These are phyloP conservation scores for Mortierella claussenii DNA, from an alignment of 192 early-diverging fungal species.

Conservation along the genomic window DNA sequence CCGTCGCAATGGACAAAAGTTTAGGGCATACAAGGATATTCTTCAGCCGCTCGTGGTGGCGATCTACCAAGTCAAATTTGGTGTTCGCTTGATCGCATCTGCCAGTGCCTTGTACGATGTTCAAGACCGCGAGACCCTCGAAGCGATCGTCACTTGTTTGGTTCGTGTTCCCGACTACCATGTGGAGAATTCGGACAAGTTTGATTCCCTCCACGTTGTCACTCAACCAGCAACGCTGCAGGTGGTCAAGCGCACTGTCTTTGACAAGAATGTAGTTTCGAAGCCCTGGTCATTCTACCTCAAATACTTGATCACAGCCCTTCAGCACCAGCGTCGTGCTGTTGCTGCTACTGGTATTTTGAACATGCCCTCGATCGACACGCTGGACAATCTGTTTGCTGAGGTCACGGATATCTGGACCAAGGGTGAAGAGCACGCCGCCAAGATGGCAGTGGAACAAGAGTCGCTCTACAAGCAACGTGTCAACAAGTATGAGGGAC, in stretches of 20 bases:
- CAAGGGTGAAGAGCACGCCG: constrained; percentile 68
- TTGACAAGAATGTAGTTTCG: constrained; percentile 48
- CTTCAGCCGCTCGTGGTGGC: constrained; percentile 74
- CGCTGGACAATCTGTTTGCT: constrained; percentile 63
- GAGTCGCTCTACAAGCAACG: constrained; percentile 66
- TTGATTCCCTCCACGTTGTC: constrained; percentile 57
- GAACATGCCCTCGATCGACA: constrained; percentile 48
- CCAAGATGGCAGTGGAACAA: constrained; percentile 59
- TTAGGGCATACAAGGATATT: constrained; percentile 80
- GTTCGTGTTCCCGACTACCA: constrained; percentile 53
- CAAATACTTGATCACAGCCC: constrained; percentile 57
- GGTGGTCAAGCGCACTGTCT: constrained; percentile 57
- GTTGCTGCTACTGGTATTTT: constrained; percentile 56
- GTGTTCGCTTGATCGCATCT: constrained; percentile 67
- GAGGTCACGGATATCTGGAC: constrained; percentile 71
- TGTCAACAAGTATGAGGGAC: constrained; percentile 59
- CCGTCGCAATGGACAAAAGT: constrained; percentile 70
- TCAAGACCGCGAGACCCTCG: constrained; percentile 31
- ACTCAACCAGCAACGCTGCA: constrained; percentile 50
- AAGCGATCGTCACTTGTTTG: constrained; percentile 51
- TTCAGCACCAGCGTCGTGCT: constrained; percentile 56
- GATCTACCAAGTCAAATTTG: constrained; percentile 81
- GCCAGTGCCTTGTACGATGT: constrained; percentile 15
- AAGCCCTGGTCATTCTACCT: constrained; percentile 65
- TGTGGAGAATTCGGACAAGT: constrained; percentile 36